Base-by-base conservation (phyloP, 1,139 yeast species). In the Candida albicans region DNA sequence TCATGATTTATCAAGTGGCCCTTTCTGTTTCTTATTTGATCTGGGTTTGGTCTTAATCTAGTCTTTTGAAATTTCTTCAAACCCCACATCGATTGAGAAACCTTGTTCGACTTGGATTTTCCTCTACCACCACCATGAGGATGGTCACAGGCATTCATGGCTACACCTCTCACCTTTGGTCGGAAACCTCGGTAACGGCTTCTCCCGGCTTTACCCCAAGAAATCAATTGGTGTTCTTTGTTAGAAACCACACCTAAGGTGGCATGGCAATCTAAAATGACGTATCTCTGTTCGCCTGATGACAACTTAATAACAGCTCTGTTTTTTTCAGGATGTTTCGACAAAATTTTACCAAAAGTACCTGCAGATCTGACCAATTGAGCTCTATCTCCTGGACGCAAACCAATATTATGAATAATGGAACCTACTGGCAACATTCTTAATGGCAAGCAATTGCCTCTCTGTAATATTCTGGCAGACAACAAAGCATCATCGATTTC, bases 121-220 rank as follows among this genome's bases (percentile, higher is more conserved):
- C 99, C 99, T 79, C 99, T 86, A 72, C 99, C 99, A 85, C 99
- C 99, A 77, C 99, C 99, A 61, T 90, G 95, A 54, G 99, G 99
- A 74, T 93, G 99, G 68, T 93, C 98, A 62, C 84, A 82, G 49
- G 95, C 95, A 70, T 93, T 93, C 96, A 89, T 89, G 42, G 99
- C 99, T 56, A 90, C 89, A 80, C 99, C 99, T 76, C 99, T 87
- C 33, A 90, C 96, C 43, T 86, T 81, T 30, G 99, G 99, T 67
- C 99, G 83, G 58, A 85, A 84, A 53, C 99, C 99, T 62, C 87
- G 73, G 76, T 90, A 86, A 65, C 99, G 85, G 43, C 85, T 75
- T 67, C 98, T 82, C 58, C 99, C 99, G 12, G 99, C 99, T 67
- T 95, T 93, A 78, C 99, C 99, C 70, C 90, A 79, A 44, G 88